phyloP scores from a whole-genome alignment of 192 early-diverging fungal genomes.

The Gigaspora rosea region DNA sequence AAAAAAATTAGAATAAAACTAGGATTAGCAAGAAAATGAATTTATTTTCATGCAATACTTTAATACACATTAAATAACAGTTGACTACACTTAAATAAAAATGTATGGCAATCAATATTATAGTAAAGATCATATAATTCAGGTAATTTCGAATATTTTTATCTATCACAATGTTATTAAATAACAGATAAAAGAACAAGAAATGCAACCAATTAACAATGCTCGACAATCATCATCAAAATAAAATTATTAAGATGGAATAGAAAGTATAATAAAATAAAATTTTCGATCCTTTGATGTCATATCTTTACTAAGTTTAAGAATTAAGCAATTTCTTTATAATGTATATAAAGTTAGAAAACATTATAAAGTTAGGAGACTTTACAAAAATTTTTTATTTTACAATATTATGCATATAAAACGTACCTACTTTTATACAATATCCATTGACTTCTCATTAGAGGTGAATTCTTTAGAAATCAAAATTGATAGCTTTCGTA shows the following conservation, averaged over 20 bases:
- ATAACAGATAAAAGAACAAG: background rate
- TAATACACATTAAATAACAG: too few species aligned
- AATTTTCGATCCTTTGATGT: background rate
- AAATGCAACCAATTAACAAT: background rate
- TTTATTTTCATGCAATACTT: too few species aligned
- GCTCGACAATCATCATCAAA: background rate
- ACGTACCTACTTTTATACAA: slow-evolving; percentile 5
- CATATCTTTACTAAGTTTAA: background rate
- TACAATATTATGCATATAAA: background rate
- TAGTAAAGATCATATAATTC: too few species aligned
- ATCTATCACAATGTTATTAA: too few species aligned
- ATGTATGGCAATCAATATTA: too few species aligned
- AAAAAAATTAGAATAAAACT: too few species aligned
- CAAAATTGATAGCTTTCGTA: background rate
- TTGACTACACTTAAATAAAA: too few species aligned
- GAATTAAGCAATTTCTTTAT: background rate
- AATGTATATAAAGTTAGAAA: background rate
- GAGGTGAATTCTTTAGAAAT: slow-evolving; percentile 15
- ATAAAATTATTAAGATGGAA: background rate
- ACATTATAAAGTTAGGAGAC: background rate
- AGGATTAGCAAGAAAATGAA: too few species aligned
- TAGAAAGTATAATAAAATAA: background rate
- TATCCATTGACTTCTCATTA: background rate
- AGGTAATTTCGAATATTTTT: too few species aligned
- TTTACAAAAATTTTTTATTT: too few species aligned